phyloP scores from a whole-genome alignment of 78 protist genomes.

The Speleostelium caveatum region DNA sequence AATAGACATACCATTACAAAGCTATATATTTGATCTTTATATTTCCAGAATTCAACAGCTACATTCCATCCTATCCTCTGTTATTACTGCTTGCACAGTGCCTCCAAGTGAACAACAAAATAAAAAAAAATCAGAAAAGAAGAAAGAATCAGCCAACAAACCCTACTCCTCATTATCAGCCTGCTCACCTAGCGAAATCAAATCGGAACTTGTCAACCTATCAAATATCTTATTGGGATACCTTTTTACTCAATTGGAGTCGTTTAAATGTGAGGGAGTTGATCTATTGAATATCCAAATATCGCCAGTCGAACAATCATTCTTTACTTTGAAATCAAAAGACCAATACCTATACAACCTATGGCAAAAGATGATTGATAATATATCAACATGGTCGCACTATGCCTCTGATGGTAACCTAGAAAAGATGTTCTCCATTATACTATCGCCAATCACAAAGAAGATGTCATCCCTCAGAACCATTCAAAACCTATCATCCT shows the following conservation, averaged over 20 bases:
- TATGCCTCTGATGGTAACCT: constrained; percentile 8
- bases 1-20: background rate
- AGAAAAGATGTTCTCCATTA: background rate
- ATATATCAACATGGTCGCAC: constrained; percentile 57
- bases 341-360: background rate
- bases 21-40: background rate
- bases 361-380: background rate
- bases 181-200: background rate
- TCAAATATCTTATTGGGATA: background rate
- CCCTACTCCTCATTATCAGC: no score
- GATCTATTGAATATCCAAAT: no score
- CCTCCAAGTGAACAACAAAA: no score
- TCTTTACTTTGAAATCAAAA: background rate
- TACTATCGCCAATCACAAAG: constrained; percentile 15
- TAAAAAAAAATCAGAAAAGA: no score
- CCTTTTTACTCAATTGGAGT: background rate
- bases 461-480: background rate
- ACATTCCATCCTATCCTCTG: constrained; percentile 34
- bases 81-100: no score
- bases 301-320: background rate
- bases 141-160: no score
- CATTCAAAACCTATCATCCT: background rate
- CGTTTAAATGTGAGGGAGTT: background rate
- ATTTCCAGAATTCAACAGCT: constrained; percentile 56
- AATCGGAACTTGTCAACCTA: constrained; percentile 3